A percentile compares a stretch with the other conserved stretches of the same genome.
Conservation (phyloP, 257 asterid species). For the Nicotiana tomentosiformis region DNA sequence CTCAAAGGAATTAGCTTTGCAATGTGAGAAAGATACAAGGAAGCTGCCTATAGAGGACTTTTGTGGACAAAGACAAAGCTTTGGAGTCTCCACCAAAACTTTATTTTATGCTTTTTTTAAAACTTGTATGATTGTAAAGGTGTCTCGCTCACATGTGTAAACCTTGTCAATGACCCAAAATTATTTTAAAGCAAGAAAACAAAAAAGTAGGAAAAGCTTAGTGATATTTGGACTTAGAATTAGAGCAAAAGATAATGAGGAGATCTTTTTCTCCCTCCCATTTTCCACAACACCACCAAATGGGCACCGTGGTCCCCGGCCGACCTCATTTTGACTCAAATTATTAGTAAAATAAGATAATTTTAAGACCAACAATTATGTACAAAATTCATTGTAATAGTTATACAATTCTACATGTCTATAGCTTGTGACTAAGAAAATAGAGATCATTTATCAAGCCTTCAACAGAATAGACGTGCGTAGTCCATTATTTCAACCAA, state of each 20-base stretch:
- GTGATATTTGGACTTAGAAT: neutral
- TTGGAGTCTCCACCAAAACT: neutral
- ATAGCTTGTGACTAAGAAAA: too few relatives aligned
- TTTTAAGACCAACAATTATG: neutral
- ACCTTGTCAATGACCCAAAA: conserved; percentile 11
- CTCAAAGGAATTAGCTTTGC: neutral
- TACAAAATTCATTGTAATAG: neutral
- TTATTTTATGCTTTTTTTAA: neutral
- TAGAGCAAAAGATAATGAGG: neutral
- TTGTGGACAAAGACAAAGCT: neutral
- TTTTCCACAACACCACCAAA: neutral
- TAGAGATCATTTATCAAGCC: too few relatives aligned
- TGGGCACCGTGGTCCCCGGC: neutral
- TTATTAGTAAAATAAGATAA: neutral
- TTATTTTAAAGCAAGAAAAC: conserved; percentile 5
- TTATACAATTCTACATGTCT: neutral
- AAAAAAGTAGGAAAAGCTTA: neutral
- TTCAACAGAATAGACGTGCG: too few relatives aligned
- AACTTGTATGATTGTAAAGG: conserved; percentile 4
- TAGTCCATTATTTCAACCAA: too few relatives aligned
- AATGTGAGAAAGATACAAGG: conserved; percentile 1
- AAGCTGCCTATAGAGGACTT: conserved; percentile 9
- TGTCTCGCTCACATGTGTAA: conserved; percentile 14
- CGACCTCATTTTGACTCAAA: neutral
- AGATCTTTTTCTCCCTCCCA: neutral